These are phyloP conservation scores for Linderniella brevidens DNA, from an alignment of 257 asterid genomes.

Conservation along the genomic window DNA sequence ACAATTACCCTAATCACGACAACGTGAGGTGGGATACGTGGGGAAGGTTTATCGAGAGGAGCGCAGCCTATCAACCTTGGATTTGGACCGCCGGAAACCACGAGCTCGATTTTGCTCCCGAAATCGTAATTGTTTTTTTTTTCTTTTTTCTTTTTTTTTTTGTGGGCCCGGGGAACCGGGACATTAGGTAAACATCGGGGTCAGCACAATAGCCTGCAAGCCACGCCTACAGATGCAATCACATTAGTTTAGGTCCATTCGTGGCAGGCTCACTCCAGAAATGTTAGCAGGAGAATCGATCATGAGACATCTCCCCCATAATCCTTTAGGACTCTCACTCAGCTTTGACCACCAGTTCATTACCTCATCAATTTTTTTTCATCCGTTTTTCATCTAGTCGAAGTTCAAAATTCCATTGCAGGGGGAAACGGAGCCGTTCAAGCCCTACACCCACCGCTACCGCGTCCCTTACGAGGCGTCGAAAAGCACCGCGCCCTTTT, in stretches of 20 bases:
- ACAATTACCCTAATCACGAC: slow-evolving; percentile 50
- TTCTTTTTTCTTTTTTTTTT: not conserved
- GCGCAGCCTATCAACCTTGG: slow-evolving; percentile 88
- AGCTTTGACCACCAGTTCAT: too few species aligned
- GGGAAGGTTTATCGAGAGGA: slow-evolving; percentile 78
- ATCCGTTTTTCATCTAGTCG: not conserved
- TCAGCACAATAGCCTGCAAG: not conserved
- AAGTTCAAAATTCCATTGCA: slow-evolving; percentile 14
- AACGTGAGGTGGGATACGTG: slow-evolving; percentile 85
- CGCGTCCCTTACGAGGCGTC: slow-evolving; percentile 42
- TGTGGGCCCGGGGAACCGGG: not conserved
- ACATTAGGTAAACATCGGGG: not conserved
- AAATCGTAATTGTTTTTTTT: slow-evolving; percentile 20
- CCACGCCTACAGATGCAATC: too few species aligned
- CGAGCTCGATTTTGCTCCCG: slow-evolving; percentile 69
- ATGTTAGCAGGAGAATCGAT: too few species aligned
- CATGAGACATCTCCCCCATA: too few species aligned
- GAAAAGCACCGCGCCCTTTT: slow-evolving; percentile 37
- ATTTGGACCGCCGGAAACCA: slow-evolving; percentile 87
- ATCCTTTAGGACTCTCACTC: too few species aligned
- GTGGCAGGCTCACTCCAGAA: too few species aligned
- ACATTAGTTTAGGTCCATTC: too few species aligned
- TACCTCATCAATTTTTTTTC: too few species aligned
- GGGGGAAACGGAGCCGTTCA: slow-evolving; percentile 67
- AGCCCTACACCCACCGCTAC: slow-evolving; percentile 52